Percentiles rank a stretch among this genome's conserved stretches.
These are phyloP conservation scores for Sphagnum contortum DNA, from an alignment of 225 moss, liverwort and hornwort species.

Conservation along the genomic window DNA sequence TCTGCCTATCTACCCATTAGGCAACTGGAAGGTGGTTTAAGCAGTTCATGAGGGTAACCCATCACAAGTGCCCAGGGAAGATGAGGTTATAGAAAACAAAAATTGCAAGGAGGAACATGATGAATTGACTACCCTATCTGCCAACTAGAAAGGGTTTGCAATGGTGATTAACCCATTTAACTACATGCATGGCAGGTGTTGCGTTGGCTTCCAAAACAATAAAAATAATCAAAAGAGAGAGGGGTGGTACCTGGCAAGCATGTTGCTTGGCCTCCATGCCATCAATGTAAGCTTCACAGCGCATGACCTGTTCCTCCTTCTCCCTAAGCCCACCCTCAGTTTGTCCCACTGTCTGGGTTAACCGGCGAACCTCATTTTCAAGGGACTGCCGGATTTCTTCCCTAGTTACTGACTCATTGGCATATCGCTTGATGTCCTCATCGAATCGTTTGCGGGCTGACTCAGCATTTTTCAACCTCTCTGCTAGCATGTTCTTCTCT, in stretches of 20 bases:
- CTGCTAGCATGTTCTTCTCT: slow-evolving; percentile 94
- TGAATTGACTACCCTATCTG: no score
- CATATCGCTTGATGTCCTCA: slow-evolving; percentile 93
- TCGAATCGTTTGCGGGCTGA: slow-evolving; percentile 94
- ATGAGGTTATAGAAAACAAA: no score
- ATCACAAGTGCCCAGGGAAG: no score
- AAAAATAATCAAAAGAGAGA: background rate
- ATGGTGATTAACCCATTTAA: no score
- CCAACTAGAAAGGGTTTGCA: no score
- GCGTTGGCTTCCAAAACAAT: no score
- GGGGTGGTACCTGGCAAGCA: slow-evolving; percentile 75
- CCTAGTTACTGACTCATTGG: slow-evolving; percentile 82
- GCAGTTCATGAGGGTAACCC: no score
- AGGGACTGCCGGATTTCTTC: slow-evolving; percentile 93
- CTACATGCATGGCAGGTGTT: no score
- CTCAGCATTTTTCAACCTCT: slow-evolving; percentile 91
- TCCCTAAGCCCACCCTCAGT: slow-evolving; percentile 95
- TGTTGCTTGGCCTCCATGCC: slow-evolving; percentile 99
- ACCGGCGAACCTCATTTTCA: slow-evolving; percentile 97
- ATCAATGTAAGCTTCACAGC: slow-evolving; percentile 98
- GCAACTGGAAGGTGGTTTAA: no score
- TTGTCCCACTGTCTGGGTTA: slow-evolving; percentile 96
- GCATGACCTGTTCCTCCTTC: slow-evolving; percentile 99
- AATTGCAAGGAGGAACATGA: no score
- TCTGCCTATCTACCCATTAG: no score